These are phyloP conservation scores for Coemansia sp. DNA, from an alignment of 192 early-diverging fungal genomes.

Conservation along the genomic window DNA sequence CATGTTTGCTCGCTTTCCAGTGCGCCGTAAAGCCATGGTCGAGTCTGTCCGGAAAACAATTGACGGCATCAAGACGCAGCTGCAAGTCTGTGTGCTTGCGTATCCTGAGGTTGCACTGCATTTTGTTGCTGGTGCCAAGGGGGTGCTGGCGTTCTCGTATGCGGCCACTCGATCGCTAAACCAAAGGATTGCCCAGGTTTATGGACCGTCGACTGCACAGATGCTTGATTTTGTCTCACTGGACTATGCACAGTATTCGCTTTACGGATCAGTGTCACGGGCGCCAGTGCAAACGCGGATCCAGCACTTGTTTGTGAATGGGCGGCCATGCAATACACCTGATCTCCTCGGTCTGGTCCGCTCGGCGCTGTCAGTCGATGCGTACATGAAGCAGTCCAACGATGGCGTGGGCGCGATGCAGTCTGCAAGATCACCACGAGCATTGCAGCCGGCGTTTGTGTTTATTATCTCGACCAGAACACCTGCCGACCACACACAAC, in stretches of 20 bases:
- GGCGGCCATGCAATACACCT: constrained; percentile 1
- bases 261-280: constrained; percentile 35
- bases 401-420: too few relatives aligned
- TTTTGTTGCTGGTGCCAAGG: constrained; percentile 6
- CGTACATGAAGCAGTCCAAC: constrained; percentile 8
- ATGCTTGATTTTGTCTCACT: constrained; percentile 26
- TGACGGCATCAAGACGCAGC: constrained; percentile 11
- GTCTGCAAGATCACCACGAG: background rate
- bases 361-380: constrained; percentile 8
- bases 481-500: too few relatives aligned
- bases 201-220: constrained; percentile 22
- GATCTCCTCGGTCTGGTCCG: constrained; percentile 20
- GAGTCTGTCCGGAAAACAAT: constrained; percentile 9
- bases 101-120: constrained; percentile 30
- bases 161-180: constrained; percentile 23
- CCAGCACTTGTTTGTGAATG: constrained; percentile 31
- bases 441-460: constrained; percentile 29
- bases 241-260: constrained; percentile 12
- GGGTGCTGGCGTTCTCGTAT: constrained; percentile 11
- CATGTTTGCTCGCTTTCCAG: constrained; percentile 30
- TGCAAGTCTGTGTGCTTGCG: constrained; percentile 23
- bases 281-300: constrained; percentile 16
- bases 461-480: constrained; percentile 5
- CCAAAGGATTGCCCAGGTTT: constrained; percentile 32
- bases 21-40: constrained; percentile 15